These are phyloP conservation scores for Tolypocladium tropicale DNA, from an alignment of 2,329 filamentous ascomycete species.

Conservation along the genomic window DNA sequence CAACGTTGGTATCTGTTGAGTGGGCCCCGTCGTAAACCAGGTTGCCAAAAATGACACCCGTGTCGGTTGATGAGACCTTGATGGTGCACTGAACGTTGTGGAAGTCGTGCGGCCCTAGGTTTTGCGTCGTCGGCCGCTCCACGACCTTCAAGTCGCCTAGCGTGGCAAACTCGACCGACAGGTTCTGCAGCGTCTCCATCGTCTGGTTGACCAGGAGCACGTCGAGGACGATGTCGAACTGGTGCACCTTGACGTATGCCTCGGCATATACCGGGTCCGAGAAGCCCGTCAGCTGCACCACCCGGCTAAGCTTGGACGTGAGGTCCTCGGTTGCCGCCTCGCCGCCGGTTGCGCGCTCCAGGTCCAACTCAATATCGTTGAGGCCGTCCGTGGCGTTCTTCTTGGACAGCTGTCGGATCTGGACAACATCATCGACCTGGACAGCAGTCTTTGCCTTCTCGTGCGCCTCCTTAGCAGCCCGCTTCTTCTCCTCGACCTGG, in stretches of 20 bases:
- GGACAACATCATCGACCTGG: conserved; percentile 90
- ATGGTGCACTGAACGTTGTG: conserved; percentile 97
- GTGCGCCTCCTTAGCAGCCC: conserved; percentile 83
- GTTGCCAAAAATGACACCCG: conserved; percentile 97
- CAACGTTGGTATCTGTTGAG: conserved; percentile 88
- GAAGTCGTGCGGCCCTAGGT: conserved; percentile 90
- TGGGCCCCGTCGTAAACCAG: conserved; percentile 93
- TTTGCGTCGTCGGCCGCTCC: conserved; percentile 91
- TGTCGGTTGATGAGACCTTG: conserved; percentile 96
- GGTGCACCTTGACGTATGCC: conserved; percentile 96
- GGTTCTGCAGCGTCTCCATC: conserved; percentile 88
- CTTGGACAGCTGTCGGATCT: conserved; percentile 86
- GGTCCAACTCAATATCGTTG: conserved; percentile 79
- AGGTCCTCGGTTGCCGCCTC: conserved; percentile 76
- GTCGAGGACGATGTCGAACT: conserved; percentile 96
- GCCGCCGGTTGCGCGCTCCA: conserved; percentile 89
- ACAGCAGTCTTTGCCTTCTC: conserved; percentile 91
- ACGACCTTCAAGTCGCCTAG: conserved; percentile 96
- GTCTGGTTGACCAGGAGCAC: conserved; percentile 97
- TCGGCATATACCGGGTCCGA: conserved; percentile 98
- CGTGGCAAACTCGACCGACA: conserved; percentile 97
- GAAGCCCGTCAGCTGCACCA: conserved; percentile 96
- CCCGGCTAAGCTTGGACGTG: conserved; percentile 86
- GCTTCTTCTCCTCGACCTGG: conserved; percentile 93
- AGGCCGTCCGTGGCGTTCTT: conserved; percentile 74